Percentiles rank a stretch among this genome's conserved stretches.
Conservation (phyloP, 306 rosid genomes). For the Rosa lucieae region DNA sequence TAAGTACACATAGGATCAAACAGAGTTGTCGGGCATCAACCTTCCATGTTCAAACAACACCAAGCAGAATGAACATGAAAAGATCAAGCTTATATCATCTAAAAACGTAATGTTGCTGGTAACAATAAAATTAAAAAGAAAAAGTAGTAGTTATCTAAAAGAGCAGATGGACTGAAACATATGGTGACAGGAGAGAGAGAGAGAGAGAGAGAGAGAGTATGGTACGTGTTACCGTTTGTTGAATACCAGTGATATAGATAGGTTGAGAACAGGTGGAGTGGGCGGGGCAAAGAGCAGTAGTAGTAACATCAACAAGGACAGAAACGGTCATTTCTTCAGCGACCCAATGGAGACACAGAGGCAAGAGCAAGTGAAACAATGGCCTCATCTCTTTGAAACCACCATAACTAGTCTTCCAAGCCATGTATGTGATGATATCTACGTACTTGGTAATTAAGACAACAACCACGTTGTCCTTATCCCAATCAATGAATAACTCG, state of each 20-base stretch:
- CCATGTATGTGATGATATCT: neutral
- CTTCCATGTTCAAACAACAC: no score
- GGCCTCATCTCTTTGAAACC: conserved; percentile 49
- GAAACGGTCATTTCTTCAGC: conserved; percentile 90
- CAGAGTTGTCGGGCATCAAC: neutral
- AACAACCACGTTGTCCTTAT: neutral
- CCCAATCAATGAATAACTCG: neutral
- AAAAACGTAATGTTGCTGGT: neutral
- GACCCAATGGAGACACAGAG: conserved; percentile 68
- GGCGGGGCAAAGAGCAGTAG: conserved; percentile 55
- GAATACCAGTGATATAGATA: conserved; percentile 63
- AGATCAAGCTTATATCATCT: neutral
- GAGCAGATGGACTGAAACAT: neutral
- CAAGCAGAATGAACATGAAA: neutral
- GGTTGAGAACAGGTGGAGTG: conserved; percentile 59
- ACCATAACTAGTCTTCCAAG: conserved; percentile 16
- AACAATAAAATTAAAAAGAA: no score
- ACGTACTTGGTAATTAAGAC: neutral
- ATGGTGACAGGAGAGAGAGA: neutral
- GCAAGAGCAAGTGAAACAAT: conserved; percentile 62
- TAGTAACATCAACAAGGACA: conserved; percentile 75
- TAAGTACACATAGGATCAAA: neutral
- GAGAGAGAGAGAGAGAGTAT: neutral
- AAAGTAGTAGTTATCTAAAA: no score
- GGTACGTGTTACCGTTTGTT: conserved; percentile 53